Evolutionary conservation across 1,284 basidiomycete species (phyloP), one percentile per base, ranked within the genome.

Genomic region (Apiotrichum brassicae): DNA sequence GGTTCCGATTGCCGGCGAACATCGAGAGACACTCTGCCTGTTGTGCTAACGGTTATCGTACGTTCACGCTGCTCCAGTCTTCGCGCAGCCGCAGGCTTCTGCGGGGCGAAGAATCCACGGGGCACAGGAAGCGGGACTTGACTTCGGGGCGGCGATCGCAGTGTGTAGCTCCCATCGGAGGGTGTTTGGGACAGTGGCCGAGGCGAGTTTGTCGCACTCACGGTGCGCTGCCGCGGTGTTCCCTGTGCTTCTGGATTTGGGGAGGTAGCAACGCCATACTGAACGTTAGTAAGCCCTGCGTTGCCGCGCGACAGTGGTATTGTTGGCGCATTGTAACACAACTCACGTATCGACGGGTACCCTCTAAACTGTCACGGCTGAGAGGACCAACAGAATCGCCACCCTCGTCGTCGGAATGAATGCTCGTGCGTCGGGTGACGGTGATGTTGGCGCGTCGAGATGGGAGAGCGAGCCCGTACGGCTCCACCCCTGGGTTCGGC

Each of bases 41-140:
- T 42, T n/a, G 52, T 54, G 39, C 47, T 54, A n/a, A 54, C 56
- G 2, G 49, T 51, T 20, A 49, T 51, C n/a, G 38, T 49, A 8
- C 59, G 47, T 37, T 63, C 60, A 28, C 54, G 58, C 46, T 61
- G 52, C 44, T 67, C 69, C 3, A 64, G 51, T 25, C 62, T 43
- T 7, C 65, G 50, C 0, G 67, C 69, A 0, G 65, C 61, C 13
- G 59, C 60, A 0, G 69, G 65, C 51, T 71, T 71, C 35, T 67
- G 68, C 2, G 69, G 69, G 6, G 60, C 59, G 3, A 69, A 47
- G 39, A 71, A 71, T 0, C 61, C 67, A 20, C 59, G 56, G 16
- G 67, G 64, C 0, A 57, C 64, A 2, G 69, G 69, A n/a, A 71
- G 54, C 0, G 68, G 64, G 2, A 56, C 57, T 8, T 57, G 23